These are phyloP conservation scores for Albophoma yamanashiensis DNA, from an alignment of 2,329 filamentous ascomycete genomes.

Conservation along the genomic window DNA sequence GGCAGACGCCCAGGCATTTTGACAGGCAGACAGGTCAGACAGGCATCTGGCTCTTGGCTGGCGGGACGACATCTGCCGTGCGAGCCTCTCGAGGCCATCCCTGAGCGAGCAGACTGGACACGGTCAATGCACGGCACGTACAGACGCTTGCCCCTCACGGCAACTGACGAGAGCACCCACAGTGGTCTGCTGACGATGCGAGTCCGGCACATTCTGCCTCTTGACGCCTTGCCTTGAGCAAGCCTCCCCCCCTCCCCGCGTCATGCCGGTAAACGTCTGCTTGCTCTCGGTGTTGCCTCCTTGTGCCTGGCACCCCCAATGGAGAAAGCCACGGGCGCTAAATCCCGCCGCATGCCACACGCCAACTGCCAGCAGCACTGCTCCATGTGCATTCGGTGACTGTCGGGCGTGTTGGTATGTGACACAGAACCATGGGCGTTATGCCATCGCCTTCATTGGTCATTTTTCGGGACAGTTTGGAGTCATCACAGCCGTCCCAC, in stretches of 20 bases:
- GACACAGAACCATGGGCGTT: neutral
- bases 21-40: neutral
- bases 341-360: neutral
- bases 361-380: neutral
- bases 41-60: neutral
- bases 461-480: neutral
- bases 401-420: neutral
- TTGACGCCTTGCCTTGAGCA: neutral
- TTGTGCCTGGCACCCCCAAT: neutral
- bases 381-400: neutral
- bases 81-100: neutral
- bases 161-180: neutral
- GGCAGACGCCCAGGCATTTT: neutral
- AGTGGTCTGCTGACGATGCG: neutral
- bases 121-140: neutral
- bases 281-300: neutral
- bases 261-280: neutral
- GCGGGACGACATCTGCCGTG: neutral
- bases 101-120: neutral
- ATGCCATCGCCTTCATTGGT: neutral
- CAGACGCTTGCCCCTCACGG: neutral
- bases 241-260: neutral
- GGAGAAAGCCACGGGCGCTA: neutral
- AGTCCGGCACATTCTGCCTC: neutral
- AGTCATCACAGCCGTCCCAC: neutral